Evolutionary conservation across 306 rosid genomes (phyloP).

Genomic region (Cicer bijugum): DNA sequence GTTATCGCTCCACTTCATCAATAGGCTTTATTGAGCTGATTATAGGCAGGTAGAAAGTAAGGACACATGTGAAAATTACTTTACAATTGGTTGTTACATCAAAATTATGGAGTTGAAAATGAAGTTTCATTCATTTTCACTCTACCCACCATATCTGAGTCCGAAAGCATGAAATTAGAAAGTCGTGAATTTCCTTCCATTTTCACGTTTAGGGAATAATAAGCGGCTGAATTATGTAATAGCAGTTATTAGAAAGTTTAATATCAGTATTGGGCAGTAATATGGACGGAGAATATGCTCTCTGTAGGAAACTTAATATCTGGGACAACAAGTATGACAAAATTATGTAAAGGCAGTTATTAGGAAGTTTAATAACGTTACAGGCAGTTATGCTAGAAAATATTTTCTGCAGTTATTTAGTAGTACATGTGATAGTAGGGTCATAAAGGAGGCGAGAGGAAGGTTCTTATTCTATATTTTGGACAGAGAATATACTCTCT

Average conservation of each 20-base stretch:
- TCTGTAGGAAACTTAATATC: no score
- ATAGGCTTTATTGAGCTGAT: constrained; percentile 9
- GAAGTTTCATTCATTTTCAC: constrained; percentile 9
- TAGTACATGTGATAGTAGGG: no score
- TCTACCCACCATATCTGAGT: neutral
- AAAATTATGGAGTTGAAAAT: neutral
- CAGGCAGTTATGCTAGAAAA: no score
- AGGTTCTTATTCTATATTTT: no score
- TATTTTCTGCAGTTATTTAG: no score
- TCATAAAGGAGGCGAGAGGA: no score
- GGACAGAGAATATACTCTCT: no score
- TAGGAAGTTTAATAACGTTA: no score
- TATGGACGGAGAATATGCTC: no score
- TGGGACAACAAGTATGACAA: no score
- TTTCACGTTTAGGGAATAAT: constrained; percentile 12
- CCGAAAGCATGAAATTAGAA: constrained; percentile 25
- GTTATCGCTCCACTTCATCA: constrained; percentile 4
- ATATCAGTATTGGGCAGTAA: neutral
- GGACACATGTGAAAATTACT: constrained; percentile 1
- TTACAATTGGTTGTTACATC: constrained; percentile 1
- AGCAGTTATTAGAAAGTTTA: neutral
- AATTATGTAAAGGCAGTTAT: no score
- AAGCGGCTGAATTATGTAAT: neutral
- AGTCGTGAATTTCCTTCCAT: constrained; percentile 14
- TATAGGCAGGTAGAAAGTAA: constrained; percentile 28